Evolutionary conservation across 2,329 filamentous ascomycete species (phyloP).

Genomic region (Plectosphaerella sp.): DNA sequence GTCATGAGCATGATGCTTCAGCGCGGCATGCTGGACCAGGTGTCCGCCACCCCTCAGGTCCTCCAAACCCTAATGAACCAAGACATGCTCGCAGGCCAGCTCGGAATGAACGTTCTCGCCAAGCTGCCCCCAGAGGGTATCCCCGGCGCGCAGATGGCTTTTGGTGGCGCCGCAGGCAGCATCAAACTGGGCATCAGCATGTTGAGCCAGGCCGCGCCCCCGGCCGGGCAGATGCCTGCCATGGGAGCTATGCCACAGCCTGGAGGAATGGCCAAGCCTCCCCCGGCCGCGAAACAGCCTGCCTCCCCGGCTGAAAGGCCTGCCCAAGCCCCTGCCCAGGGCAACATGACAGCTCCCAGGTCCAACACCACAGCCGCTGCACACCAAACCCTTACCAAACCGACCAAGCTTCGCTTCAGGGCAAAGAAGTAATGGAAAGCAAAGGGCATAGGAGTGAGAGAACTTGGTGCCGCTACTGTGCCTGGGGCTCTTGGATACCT

Average conservation of each 20-base stretch:
- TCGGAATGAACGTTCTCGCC: constrained; percentile 3
- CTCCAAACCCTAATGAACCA: constrained; percentile 6
- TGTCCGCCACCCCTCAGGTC: constrained; percentile 2
- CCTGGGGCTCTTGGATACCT: too few relatives aligned
- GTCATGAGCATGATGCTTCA: constrained; percentile 10
- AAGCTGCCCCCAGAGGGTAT: constrained; percentile 8
- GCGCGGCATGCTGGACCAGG: constrained; percentile 6
- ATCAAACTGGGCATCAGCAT: constrained; percentile 2
- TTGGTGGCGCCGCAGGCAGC: constrained; percentile 2
- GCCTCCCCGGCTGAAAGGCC: background rate
- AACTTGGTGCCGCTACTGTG: too few relatives aligned
- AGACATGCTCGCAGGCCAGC: constrained; percentile 3
- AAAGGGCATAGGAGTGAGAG: too few relatives aligned
- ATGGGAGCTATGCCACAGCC: background rate
- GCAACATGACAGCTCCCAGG: too few relatives aligned
- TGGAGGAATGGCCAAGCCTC: background rate
- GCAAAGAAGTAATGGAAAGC: too few relatives aligned
- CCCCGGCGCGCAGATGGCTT: constrained; percentile 1
- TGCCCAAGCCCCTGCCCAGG: too few relatives aligned
- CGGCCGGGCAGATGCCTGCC: background rate
- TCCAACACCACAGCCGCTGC: too few relatives aligned
- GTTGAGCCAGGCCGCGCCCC: constrained; percentile 1
- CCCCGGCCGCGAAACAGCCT: background rate
- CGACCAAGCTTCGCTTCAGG: too few relatives aligned
- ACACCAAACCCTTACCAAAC: too few relatives aligned